phyloP scores from a whole-genome alignment of 345 rosid species.

The Aquilaria malaccensis region DNA sequence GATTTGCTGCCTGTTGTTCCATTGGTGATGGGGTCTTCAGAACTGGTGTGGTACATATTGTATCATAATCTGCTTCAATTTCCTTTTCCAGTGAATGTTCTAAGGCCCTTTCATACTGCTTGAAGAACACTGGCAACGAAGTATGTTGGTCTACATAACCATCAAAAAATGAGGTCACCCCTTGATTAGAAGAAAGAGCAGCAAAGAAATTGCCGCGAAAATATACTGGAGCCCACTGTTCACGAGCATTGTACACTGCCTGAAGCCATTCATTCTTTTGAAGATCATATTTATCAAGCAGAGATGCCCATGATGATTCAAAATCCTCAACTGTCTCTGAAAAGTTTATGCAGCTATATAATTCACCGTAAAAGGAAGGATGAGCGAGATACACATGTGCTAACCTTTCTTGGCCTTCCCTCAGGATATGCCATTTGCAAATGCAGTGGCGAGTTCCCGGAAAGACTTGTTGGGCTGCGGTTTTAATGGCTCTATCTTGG shows the following conservation, averaged over 20 bases:
- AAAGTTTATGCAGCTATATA: constrained; percentile 60
- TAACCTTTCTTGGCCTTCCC: constrained; percentile 70
- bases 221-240: constrained; percentile 72
- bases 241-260: constrained; percentile 53
- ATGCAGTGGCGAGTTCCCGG: constrained; percentile 60
- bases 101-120: constrained; percentile 56
- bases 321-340: constrained; percentile 57
- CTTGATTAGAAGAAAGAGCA: constrained; percentile 50
- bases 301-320: constrained; percentile 47
- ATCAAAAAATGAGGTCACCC: constrained; percentile 47
- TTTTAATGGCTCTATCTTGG: constrained; percentile 67
- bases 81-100: constrained; percentile 50
- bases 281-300: constrained; percentile 43
- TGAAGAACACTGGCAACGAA: constrained; percentile 45
- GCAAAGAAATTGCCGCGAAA: constrained; percentile 60
- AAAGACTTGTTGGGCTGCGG: constrained; percentile 47
- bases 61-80: constrained; percentile 61
- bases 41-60: constrained; percentile 39
- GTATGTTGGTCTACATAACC: constrained; percentile 61
- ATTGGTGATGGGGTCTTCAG: constrained; percentile 65
- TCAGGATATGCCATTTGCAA: constrained; percentile 67
- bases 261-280: constrained; percentile 58
- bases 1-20: constrained; percentile 65
- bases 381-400: constrained; percentile 50
- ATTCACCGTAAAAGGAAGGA: constrained; percentile 52